Evolutionary conservation across 2,329 filamentous ascomycete genomes (phyloP).

Genomic region (Phialophora expanda): DNA sequence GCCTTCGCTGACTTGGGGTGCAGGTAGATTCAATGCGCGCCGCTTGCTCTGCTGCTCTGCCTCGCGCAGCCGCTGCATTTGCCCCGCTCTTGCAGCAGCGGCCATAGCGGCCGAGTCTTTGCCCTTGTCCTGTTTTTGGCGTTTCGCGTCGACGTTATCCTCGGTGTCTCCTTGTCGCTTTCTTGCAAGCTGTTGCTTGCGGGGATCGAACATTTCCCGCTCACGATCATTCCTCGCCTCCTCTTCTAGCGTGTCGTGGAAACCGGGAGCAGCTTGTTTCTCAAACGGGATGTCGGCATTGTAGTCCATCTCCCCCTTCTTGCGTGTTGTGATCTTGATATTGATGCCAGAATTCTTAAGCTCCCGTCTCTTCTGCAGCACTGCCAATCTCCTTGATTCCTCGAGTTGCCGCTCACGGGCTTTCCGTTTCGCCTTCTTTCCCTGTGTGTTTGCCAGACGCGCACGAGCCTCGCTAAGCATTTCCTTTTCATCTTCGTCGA

Average conservation of each 20-base stretch:
- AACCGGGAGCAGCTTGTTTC: constrained; percentile 83
- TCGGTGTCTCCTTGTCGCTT: constrained; percentile 92
- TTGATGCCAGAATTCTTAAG: constrained; percentile 98
- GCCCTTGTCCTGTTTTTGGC: constrained; percentile 86
- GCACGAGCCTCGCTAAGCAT: constrained; percentile 98
- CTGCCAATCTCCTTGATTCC: constrained; percentile 85
- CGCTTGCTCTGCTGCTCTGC: constrained; percentile 97
- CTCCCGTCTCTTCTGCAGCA: constrained; percentile 92
- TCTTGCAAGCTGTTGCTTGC: constrained; percentile 86
- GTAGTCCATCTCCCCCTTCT: constrained; percentile 98
- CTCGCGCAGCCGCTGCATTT: constrained; percentile 92
- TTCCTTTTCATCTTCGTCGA: constrained; percentile 99
- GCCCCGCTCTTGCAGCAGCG: constrained; percentile 87
- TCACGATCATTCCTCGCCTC: constrained; percentile 79
- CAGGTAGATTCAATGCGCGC: constrained; percentile 77
- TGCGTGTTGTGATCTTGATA: constrained; percentile 88
- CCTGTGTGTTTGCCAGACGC: constrained; percentile 94
- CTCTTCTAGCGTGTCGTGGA: constrained; percentile 92
- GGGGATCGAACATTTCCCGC: constrained; percentile 83
- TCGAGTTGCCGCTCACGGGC: constrained; percentile 94
- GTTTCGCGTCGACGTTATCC: constrained; percentile 79
- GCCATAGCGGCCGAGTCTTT: constrained; percentile 77
- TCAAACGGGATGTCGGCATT: constrained; percentile 99
- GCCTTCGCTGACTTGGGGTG: constrained; percentile 88
- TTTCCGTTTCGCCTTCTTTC: constrained; percentile 98